Conservation (phyloP, 1,284 basidiomycete species). For the Mycena citricolor region DNA sequence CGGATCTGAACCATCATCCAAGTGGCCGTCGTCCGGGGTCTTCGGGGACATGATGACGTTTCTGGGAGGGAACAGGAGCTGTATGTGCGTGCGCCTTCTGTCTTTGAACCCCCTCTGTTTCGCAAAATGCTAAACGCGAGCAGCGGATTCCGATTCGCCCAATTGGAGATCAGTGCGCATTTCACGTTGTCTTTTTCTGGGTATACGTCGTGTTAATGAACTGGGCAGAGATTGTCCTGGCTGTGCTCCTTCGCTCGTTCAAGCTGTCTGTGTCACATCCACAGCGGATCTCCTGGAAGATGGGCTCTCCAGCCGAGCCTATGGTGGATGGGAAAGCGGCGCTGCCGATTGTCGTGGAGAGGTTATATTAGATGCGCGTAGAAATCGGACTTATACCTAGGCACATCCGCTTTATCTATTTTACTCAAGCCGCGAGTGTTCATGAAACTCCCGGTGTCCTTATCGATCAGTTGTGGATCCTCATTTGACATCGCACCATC, state of each 20-base stretch:
- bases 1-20: too few relatives aligned
- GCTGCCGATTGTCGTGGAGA: slow-evolving; percentile 11
- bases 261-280: not conserved
- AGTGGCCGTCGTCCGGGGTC: slow-evolving; percentile 1
- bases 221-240: slow-evolving; percentile 2
- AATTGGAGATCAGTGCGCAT: slow-evolving; percentile 1
- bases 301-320: slow-evolving; percentile 7
- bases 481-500: too few relatives aligned
- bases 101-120: too few relatives aligned
- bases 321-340: slow-evolving; percentile 4
- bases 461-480: too few relatives aligned
- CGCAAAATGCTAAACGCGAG: too few relatives aligned
- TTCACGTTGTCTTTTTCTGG: not conserved
- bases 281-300: slow-evolving; percentile 9
- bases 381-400: too few relatives aligned
- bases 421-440: too few relatives aligned
- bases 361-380: too few relatives aligned
- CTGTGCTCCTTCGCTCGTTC: slow-evolving; percentile 1
- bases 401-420: too few relatives aligned
- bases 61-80: not conserved
- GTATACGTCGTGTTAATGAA: not conserved
- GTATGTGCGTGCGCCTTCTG: slow-evolving; percentile 6
- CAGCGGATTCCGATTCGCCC: slow-evolving; percentile 3
- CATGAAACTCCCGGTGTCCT: too few relatives aligned
- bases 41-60: slow-evolving; percentile 1